Percentiles rank a stretch among this genome's conserved stretches.
Conservation (phyloP, 2,329 filamentous ascomycete species). For the Fusarium sp. region DNA sequence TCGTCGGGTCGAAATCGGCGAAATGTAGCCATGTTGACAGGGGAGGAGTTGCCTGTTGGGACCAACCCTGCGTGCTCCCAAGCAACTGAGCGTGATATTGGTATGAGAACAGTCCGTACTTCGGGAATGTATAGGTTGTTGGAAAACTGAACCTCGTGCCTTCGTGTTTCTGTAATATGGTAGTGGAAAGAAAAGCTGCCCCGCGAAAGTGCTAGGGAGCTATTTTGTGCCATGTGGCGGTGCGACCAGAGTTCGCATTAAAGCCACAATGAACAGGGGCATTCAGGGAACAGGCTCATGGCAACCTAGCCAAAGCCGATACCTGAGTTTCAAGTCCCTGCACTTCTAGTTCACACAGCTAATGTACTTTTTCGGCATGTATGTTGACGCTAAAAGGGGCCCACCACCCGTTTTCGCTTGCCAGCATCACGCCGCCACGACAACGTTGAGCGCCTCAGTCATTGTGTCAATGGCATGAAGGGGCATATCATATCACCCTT, state of each 20-base stretch:
- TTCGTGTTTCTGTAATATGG: background rate
- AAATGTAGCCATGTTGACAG: conserved; percentile 65
- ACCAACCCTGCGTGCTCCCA: background rate
- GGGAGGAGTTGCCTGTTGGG: background rate
- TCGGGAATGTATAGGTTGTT: background rate
- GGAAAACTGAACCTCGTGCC: background rate
- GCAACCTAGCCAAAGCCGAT: background rate
- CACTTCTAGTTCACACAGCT: background rate
- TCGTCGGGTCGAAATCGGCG: conserved; percentile 87
- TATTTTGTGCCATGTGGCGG: conserved; percentile 27
- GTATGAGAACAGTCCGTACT: background rate
- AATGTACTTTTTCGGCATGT: conserved; percentile 10
- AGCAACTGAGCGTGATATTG: background rate
- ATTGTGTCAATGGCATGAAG: conserved; percentile 22
- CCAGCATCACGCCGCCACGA: conserved; percentile 35
- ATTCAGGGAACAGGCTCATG: background rate
- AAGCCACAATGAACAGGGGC: conserved; percentile 25
- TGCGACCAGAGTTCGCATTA: conserved; percentile 5
- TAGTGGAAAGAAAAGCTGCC: conserved; percentile 3
- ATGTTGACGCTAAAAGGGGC: conserved; percentile 25
- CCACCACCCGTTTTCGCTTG: conserved; percentile 36
- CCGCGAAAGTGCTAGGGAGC: conserved; percentile 5
- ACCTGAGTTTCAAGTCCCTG: background rate
- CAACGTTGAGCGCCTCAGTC: conserved; percentile 26
- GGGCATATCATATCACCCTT: conserved; percentile 9